Base-by-base conservation (phyloP, 2,329 filamentous ascomycete genomes). In the Aspergillus felis region DNA sequence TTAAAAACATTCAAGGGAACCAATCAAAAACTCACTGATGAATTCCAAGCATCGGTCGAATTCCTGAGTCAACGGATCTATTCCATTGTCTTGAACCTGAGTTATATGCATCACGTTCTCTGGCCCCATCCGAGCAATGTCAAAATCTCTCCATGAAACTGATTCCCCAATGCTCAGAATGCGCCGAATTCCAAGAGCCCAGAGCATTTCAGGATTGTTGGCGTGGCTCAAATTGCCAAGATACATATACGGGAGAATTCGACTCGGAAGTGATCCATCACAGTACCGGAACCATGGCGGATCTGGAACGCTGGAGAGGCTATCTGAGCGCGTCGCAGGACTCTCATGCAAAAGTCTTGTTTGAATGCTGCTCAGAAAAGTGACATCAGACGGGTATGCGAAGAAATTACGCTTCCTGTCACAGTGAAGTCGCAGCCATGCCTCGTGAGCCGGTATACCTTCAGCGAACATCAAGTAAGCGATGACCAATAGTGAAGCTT, bases 401-500 rank as follows among this genome's bases (percentile, higher is more conserved):
- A 99, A 99, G 78, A 97, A 97, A 70, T 99, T 97, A 58, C 94
- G 89, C 56, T 85, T 82, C 72, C 89, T 91, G 12, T 86, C 82
- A 10, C 87, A 87, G 71, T 99, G 94, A 51, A 99, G 79, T 58
- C 86, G 82, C 9, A 97, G 80, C 92, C 92, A 97, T 8, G 94
- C 92, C 56, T 92, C 86, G 28, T 92, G 89, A 0, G 93, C 84
- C 0, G 92, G 84, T 10, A 86, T 80, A 6, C 91, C 91, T 60
- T 94, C 91, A 54, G 90, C 91, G 74, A 92, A 99, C 82, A 95
- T 96, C 71, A 88, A 91, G 74, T 99, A 99, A 9, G 93, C 91
- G 42, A 99, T 85, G 1, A 85, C 91, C 20, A 99, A 81, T 73
- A 99, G 82, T 1, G 92, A 92, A 1, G 90, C 93, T 74, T 99